Evolutionary conservation across 345 rosid genomes (phyloP).

Genomic region (Triadica sebifera): DNA sequence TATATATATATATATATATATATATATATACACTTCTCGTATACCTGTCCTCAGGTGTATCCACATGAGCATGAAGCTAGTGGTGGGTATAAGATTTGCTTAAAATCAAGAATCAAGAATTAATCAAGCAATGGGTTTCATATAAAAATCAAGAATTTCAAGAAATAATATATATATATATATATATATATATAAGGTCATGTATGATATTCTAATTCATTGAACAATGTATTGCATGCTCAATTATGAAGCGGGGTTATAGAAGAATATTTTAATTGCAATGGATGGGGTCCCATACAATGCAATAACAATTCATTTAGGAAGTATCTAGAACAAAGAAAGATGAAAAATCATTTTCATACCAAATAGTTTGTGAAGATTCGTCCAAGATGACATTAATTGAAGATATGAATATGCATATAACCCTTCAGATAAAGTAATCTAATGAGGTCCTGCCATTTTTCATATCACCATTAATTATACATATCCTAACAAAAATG

Average conservation of each 20-base stretch:
- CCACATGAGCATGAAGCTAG: not conserved
- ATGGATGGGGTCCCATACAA: not conserved
- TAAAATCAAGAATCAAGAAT: not conserved
- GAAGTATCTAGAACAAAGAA: not conserved
- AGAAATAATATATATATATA: not conserved
- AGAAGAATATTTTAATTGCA: not conserved
- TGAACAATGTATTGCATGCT: not conserved
- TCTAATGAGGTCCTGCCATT: too few relatives aligned
- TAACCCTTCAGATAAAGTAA: not conserved
- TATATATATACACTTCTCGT: not conserved
- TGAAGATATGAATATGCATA: not conserved
- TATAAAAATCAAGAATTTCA: not conserved
- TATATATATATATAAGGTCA: too few relatives aligned
- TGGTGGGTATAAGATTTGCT: too few relatives aligned
- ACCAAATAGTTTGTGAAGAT: not conserved
- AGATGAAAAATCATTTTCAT: not conserved
- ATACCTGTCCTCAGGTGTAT: not conserved
- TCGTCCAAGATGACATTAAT: not conserved
- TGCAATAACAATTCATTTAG: not conserved
- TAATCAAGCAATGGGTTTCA: not conserved
- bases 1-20: too few relatives aligned
- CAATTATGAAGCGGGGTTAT: slow-evolving; percentile 11
- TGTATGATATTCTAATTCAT: slow-evolving; percentile 2
- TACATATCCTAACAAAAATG: too few relatives aligned
- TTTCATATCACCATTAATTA: too few relatives aligned